Evolutionary conservation across 1,284 basidiomycete species (phyloP).

Genomic region (Phlebopus sp.): DNA sequence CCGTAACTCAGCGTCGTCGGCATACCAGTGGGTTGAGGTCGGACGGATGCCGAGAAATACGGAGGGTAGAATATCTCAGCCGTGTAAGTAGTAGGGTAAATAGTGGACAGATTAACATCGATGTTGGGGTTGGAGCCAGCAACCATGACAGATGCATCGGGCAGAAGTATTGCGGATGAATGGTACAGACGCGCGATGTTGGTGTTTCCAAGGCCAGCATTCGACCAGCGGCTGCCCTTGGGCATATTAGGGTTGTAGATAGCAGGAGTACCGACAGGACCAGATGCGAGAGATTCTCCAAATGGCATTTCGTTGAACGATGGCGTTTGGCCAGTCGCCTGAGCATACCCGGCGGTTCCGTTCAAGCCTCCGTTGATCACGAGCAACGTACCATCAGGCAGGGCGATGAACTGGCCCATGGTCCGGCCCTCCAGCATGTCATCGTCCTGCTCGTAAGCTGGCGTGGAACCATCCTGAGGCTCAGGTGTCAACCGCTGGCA

Average conservation of each 20-base stretch:
- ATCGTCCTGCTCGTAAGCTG: slow-evolving; percentile 66
- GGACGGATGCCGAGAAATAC: slow-evolving; percentile 73
- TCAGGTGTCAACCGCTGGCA: slow-evolving; percentile 81
- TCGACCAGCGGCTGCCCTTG: slow-evolving; percentile 70
- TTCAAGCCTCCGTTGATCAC: slow-evolving; percentile 78
- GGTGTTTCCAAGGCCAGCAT: slow-evolving; percentile 57
- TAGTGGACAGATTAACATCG: slow-evolving; percentile 67
- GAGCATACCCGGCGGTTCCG: slow-evolving; percentile 72
- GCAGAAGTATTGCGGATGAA: slow-evolving; percentile 84
- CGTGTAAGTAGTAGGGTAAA: slow-evolving; percentile 84
- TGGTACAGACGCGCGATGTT: slow-evolving; percentile 82
- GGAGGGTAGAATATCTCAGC: slow-evolving; percentile 87
- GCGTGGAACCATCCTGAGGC: slow-evolving; percentile 56
- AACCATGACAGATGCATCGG: slow-evolving; percentile 83
- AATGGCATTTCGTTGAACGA: slow-evolving; percentile 53
- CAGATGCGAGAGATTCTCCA: slow-evolving; percentile 62
- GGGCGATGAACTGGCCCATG: slow-evolving; percentile 85
- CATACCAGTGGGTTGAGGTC: slow-evolving; percentile 72
- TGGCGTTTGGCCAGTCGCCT: slow-evolving; percentile 48
- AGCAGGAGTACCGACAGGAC: slow-evolving; percentile 66
- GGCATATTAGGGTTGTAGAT: slow-evolving; percentile 74
- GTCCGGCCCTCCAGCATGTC: slow-evolving; percentile 73
- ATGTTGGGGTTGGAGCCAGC: slow-evolving; percentile 94
- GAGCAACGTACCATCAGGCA: slow-evolving; percentile 74
- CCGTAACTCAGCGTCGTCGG: slow-evolving; percentile 81